A percentile compares a stretch with the other conserved stretches of the same genome.
These are phyloP conservation scores for Luzula sylvatica DNA, from an alignment of 176 grass and related monocot species.

Conservation along the genomic window DNA sequence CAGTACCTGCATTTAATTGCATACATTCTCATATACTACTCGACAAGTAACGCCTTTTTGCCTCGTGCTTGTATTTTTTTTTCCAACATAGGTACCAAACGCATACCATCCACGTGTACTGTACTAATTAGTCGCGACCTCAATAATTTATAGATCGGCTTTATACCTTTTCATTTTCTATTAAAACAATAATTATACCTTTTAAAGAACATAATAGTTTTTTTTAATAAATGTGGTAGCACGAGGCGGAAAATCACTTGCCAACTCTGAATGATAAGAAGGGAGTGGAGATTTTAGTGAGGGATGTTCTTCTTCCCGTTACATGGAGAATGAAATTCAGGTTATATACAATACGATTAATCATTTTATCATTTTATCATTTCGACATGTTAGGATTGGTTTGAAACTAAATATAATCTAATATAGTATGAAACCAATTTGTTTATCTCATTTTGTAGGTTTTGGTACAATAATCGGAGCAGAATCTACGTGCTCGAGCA, in stretches of 20 bases:
- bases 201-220: not conserved
- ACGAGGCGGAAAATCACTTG: not conserved
- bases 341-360: not conserved
- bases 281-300: not conserved
- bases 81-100: too few relatives aligned
- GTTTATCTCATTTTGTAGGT: conserved; percentile 2
- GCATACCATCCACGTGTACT: too few relatives aligned
- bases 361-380: not conserved
- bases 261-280: not conserved
- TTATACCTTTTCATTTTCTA: not conserved
- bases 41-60: too few relatives aligned
- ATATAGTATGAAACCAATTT: too few relatives aligned
- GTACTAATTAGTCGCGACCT: too few relatives aligned
- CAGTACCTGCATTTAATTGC: too few relatives aligned
- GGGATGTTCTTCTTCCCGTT: not conserved
- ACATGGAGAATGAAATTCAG: conserved; percentile 1
- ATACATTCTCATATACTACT: too few relatives aligned
- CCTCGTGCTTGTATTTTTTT: too few relatives aligned
- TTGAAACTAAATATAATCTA: too few relatives aligned
- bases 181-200: not conserved
- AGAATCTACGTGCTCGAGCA: conserved; percentile 7
- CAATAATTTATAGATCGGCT: too few relatives aligned
- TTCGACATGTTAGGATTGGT: not conserved
- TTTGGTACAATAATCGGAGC: conserved; percentile 6
- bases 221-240: not conserved